These are phyloP conservation scores for Pseudozyma thailandica DNA, from an alignment of 1,284 basidiomycete species.

Conservation along the genomic window DNA sequence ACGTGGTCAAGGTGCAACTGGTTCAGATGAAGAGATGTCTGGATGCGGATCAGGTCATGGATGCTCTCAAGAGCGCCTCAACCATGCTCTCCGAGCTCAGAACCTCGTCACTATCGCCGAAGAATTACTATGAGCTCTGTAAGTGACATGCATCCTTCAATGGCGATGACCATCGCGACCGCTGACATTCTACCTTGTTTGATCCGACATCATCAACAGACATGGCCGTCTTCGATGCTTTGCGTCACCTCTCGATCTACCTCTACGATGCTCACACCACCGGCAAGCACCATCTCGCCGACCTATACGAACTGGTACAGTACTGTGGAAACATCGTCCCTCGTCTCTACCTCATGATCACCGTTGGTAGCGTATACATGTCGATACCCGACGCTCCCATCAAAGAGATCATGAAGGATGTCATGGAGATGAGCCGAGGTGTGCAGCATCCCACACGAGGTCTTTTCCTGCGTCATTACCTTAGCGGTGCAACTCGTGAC, in stretches of 20 bases:
- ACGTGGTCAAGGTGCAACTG: constrained; percentile 66
- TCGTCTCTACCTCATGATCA: constrained; percentile 68
- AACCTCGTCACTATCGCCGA: constrained; percentile 62
- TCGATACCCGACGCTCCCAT: constrained; percentile 67
- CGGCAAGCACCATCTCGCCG: constrained; percentile 66
- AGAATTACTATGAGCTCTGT: constrained; percentile 67
- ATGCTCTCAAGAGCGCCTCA: constrained; percentile 66
- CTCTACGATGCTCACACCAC: constrained; percentile 65
- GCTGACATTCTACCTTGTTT: background rate
- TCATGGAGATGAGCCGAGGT: constrained; percentile 68
- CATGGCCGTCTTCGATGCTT: constrained; percentile 66
- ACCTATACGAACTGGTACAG: constrained; percentile 67
- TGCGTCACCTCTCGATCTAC: constrained; percentile 66
- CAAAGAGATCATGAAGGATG: constrained; percentile 68
- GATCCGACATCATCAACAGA: constrained; percentile 28
- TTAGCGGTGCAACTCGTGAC: constrained; percentile 66
- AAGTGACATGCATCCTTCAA: constrained; percentile 11
- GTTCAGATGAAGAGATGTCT: constrained; percentile 66
- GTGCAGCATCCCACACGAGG: constrained; percentile 67
- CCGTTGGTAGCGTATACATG: constrained; percentile 68
- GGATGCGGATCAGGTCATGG: constrained; percentile 67
- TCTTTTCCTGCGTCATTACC: constrained; percentile 67
- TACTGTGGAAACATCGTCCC: constrained; percentile 68
- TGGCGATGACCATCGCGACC: background rate
- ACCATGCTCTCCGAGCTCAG: constrained; percentile 66